A percentile compares a stretch with the other conserved stretches of the same genome.
Evolutionary conservation across 192 early-diverging fungal species (phyloP).

Genomic region (Funneliformis mosseae): DNA sequence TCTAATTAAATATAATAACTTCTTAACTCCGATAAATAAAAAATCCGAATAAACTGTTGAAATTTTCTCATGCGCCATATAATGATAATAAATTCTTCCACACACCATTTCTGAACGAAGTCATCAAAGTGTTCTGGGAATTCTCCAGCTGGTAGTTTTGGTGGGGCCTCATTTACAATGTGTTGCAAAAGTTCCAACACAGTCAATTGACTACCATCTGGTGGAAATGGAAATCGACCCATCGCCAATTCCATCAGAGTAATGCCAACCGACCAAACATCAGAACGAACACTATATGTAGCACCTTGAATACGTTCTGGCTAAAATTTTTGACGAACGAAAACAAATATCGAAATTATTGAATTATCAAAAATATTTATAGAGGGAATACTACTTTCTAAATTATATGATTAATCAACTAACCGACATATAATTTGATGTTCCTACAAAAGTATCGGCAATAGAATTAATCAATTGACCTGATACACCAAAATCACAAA

Average conservation of each 20-base stretch:
- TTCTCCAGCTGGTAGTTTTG: constrained; percentile 71
- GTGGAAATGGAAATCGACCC: constrained; percentile 71
- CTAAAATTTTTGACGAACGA: constrained; percentile 33
- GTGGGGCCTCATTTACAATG: constrained; percentile 87
- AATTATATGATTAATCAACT: constrained; percentile 34
- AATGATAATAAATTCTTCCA: neutral
- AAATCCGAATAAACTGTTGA: too few species aligned
- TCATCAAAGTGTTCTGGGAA: constrained; percentile 79
- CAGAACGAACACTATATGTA: constrained; percentile 78
- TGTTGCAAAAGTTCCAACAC: constrained; percentile 93
- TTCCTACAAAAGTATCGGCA: constrained; percentile 86
- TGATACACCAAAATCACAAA: constrained; percentile 91
- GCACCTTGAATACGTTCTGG: constrained; percentile 81
- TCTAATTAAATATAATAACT: neutral
- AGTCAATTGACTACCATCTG: constrained; percentile 68
- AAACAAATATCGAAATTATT: neutral
- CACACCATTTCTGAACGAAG: constrained; percentile 75
- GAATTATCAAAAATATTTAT: neutral
- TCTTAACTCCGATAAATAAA: constrained; percentile 3
- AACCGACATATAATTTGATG: constrained; percentile 81
- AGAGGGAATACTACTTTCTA: neutral
- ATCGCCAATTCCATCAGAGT: constrained; percentile 81
- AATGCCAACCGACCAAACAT: constrained; percentile 83
- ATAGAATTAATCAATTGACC: constrained; percentile 83
- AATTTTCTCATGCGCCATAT: too few species aligned